Evolutionary conservation across 768 basidiomycete genomes (phyloP).

Genomic region (Daedaleopsis sinensis): DNA sequence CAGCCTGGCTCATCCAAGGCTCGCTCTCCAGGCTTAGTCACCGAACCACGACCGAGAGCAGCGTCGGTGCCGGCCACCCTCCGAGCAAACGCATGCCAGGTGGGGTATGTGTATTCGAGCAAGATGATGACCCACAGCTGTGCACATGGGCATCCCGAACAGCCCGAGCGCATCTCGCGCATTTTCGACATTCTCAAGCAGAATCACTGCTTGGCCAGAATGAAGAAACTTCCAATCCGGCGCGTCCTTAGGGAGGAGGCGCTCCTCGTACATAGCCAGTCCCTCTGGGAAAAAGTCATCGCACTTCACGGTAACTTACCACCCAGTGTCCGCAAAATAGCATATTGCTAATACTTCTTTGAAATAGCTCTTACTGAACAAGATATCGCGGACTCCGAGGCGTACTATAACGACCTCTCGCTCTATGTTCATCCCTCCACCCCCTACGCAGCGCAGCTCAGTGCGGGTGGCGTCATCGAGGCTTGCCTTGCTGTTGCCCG

Average conservation of each 20-base stretch:
- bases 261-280: constrained; percentile 86
- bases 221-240: constrained; percentile 79
- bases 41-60: constrained; percentile 1
- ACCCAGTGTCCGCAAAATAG: constrained; percentile 1
- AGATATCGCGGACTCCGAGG: constrained; percentile 72
- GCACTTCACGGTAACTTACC: constrained; percentile 67
- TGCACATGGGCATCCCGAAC: constrained; percentile 75
- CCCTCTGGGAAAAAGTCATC: constrained; percentile 90
- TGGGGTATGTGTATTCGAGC: constrained; percentile 85
- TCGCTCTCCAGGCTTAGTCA: neutral
- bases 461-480: constrained; percentile 95
- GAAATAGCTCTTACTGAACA: constrained; percentile 71
- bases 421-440: constrained; percentile 90
- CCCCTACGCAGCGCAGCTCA: constrained; percentile 81
- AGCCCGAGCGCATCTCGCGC: constrained; percentile 72
- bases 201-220: constrained; percentile 62
- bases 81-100: constrained; percentile 30
- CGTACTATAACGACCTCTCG: constrained; percentile 89
- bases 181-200: constrained; percentile 72
- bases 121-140: constrained; percentile 87
- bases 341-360: neutral
- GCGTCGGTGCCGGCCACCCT: constrained; percentile 14
- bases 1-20: neutral
- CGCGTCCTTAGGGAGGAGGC: constrained; percentile 78
- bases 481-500: constrained; percentile 85